Evolutionary conservation across 2,329 filamentous ascomycete genomes (phyloP).

Genomic region (Escovopsis sp.): DNA sequence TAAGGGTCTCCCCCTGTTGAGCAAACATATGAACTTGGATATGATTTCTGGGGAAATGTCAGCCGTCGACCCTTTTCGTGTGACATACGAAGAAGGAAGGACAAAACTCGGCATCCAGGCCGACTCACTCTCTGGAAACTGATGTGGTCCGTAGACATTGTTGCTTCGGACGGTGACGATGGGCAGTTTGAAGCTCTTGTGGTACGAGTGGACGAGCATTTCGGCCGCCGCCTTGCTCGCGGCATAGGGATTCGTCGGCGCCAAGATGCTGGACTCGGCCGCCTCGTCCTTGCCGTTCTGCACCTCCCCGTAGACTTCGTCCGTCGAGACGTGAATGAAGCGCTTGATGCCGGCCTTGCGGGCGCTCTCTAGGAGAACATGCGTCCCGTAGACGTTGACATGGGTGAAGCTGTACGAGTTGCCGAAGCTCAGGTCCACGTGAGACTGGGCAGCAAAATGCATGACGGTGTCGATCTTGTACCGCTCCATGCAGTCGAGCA

Average conservation of each 20-base stretch:
- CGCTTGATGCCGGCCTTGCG: conserved; percentile 54
- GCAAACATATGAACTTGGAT: conserved; percentile 62
- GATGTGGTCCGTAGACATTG: conserved; percentile 75
- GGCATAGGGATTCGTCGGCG: conserved; percentile 69
- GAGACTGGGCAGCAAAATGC: conserved; percentile 75
- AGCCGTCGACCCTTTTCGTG: too few species aligned
- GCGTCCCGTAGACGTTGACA: conserved; percentile 73
- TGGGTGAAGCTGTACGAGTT: conserved; percentile 71
- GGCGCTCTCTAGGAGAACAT: conserved; percentile 63
- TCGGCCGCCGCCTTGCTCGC: conserved; percentile 70
- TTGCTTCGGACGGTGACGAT: conserved; percentile 69
- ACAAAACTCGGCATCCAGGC: too few species aligned
- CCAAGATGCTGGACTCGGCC: conserved; percentile 57
- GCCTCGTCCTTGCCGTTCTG: conserved; percentile 49
- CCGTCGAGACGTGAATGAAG: conserved; percentile 72
- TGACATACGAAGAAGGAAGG: too few species aligned
- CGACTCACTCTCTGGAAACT: conserved; percentile 63
- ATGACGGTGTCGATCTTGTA: conserved; percentile 66
- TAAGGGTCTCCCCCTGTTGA: conserved; percentile 50
- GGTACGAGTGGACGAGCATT: conserved; percentile 77
- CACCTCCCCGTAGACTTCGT: conserved; percentile 76
- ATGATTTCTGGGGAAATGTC: conserved; percentile 49
- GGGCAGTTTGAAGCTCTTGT: conserved; percentile 68
- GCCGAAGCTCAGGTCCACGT: conserved; percentile 69
- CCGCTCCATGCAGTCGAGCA: conserved; percentile 54